A percentile compares a stretch with the other conserved stretches of the same genome.
Conservation (phyloP, 164 flowering plant species). For the Kalanchoe fedtschenkoi region DNA sequence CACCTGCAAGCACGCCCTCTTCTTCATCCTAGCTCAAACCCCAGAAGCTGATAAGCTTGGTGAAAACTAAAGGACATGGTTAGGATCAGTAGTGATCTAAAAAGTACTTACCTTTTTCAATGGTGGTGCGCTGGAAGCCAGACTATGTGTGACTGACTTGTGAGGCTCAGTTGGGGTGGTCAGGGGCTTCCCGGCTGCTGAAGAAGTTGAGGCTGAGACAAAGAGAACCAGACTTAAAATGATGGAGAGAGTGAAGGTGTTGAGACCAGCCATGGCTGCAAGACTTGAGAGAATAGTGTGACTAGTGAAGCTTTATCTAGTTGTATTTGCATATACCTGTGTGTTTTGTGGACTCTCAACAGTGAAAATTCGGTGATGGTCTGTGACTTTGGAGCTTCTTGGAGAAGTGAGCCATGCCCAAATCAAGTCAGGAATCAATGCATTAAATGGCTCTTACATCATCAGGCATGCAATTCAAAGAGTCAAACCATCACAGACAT, state of each 20-base stretch:
- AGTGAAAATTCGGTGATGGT: neutral
- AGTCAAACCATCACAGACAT: neutral
- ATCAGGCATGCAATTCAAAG: too few relatives aligned
- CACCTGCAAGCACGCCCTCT: too few relatives aligned
- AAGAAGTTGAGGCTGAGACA: neutral
- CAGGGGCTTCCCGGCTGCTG: neutral
- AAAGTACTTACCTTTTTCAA: neutral
- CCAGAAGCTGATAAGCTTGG: too few relatives aligned
- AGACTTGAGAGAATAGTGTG: neutral
- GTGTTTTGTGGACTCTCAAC: neutral
- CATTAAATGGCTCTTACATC: slow-evolving; percentile 3
- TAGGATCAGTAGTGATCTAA: neutral
- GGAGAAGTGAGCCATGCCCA: neutral
- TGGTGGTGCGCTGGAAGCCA: neutral
- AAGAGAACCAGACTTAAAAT: neutral
- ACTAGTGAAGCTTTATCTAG: too few relatives aligned
- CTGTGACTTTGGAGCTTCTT: neutral
- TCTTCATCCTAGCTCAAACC: neutral
- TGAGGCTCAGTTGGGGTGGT: neutral
- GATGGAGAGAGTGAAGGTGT: slow-evolving; percentile 1
- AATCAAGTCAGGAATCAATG: neutral
- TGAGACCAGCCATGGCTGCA: neutral
- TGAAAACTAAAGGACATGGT: neutral
- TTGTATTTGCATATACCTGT: neutral
- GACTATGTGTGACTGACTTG: neutral